phyloP scores from a whole-genome alignment of 163 green algal species.

The Scenedesmus sp. region DNA sequence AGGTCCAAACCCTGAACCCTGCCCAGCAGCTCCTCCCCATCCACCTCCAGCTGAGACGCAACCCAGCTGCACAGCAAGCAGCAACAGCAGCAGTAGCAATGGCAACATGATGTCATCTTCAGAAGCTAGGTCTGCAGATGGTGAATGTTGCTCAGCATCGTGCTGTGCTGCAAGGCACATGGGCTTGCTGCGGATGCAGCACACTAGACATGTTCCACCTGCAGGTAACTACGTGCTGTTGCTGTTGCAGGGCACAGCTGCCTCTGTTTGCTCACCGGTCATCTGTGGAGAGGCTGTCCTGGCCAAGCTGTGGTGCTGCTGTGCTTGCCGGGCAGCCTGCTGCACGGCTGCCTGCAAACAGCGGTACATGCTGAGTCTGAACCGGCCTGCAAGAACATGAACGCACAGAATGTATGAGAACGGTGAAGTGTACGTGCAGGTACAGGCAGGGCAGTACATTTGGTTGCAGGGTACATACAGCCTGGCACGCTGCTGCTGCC shows the following conservation, averaged over 20 bases:
- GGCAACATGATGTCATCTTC: not conserved
- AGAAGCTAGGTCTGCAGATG: not conserved
- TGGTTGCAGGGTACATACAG: not conserved
- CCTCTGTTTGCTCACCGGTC: not conserved
- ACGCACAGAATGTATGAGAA: not conserved
- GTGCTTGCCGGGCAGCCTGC: not conserved
- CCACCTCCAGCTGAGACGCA: slow-evolving; percentile 29
- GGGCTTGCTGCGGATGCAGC: not conserved
- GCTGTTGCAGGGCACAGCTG: not conserved
- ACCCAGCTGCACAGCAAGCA: slow-evolving; percentile 37
- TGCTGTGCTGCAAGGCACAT: too few relatives aligned
- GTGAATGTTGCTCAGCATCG: too few relatives aligned
- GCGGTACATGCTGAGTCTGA: not conserved
- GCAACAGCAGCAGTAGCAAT: not conserved
- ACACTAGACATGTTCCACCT: not conserved
- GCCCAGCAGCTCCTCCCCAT: slow-evolving; percentile 55
- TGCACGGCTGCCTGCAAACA: slow-evolving; percentile 13
- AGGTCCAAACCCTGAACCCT: slow-evolving; percentile 38
- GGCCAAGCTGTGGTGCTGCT: not conserved
- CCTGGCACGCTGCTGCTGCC: not conserved
- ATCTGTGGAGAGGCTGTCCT: slow-evolving; percentile 2
- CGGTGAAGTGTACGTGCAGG: not conserved
- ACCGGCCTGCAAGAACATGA: slow-evolving; percentile 18
- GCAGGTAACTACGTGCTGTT: not conserved
- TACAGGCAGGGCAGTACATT: not conserved